Conservation (phyloP, 306 rosid species). For the Inga laurina region DNA sequence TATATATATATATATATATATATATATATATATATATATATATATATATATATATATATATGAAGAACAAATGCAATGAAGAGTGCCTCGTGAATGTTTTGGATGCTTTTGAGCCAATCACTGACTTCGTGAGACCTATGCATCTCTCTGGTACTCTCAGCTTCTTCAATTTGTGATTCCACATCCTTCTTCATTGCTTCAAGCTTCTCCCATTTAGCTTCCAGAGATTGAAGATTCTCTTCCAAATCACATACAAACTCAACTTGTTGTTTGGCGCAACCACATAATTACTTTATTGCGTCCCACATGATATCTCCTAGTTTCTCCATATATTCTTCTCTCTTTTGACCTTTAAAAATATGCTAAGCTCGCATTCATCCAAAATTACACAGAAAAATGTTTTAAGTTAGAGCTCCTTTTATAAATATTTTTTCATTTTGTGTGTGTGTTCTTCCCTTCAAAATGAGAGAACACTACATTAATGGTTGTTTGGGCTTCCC, state of each 20-base stretch:
- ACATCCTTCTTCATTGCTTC: neutral
- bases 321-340: neutral
- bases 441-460: too few relatives aligned
- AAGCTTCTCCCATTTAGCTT: neutral
- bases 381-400: neutral
- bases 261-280: neutral
- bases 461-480: too few relatives aligned
- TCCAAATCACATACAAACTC: neutral
- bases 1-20: too few relatives aligned
- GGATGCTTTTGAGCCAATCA: neutral
- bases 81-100: neutral
- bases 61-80: neutral
- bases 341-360: neutral
- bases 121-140: neutral
- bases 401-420: neutral
- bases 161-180: neutral
- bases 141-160: neutral
- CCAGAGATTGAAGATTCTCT: neutral
- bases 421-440: neutral
- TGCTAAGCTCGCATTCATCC: neutral
- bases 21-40: too few relatives aligned
- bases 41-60: too few relatives aligned
- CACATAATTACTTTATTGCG: neutral
- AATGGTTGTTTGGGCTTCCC: too few relatives aligned
- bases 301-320: neutral